Evolutionary conservation across 257 asterid species (phyloP).

Genomic region (Striga asiatica): DNA sequence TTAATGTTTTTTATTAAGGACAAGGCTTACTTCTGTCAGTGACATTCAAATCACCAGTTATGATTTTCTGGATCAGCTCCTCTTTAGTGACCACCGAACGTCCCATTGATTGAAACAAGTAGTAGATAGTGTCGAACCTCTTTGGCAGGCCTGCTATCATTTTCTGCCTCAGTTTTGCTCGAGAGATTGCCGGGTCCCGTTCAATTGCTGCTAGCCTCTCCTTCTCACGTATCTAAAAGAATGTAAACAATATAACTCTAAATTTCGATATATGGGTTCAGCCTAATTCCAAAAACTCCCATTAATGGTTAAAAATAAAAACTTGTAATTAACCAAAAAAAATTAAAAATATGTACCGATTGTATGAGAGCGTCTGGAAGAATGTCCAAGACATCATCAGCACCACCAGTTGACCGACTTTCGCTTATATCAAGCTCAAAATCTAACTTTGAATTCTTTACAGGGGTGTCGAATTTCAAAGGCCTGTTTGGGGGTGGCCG

Average conservation of each 20-base stretch:
- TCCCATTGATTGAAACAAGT: conserved; percentile 50
- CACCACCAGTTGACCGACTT: conserved; percentile 11
- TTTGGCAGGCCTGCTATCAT: conserved; percentile 63
- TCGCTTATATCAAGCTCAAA: conserved; percentile 18
- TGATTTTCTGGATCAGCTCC: conserved; percentile 48
- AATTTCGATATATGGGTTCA: too few relatives aligned
- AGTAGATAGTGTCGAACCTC: conserved; percentile 52
- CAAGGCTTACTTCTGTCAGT: conserved; percentile 46
- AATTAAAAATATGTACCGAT: conserved; percentile 33
- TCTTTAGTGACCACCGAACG: conserved; percentile 60
- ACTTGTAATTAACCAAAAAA: background rate
- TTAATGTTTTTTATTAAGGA: background rate
- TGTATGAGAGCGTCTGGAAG: conserved; percentile 48
- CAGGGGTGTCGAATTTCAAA: conserved; percentile 64
- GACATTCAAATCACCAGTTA: conserved; percentile 35
- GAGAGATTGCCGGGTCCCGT: conserved; percentile 76
- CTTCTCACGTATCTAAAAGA: conserved; percentile 58
- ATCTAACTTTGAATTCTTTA: conserved; percentile 28
- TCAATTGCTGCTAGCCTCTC: conserved; percentile 43
- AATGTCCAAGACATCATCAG: conserved; percentile 34
- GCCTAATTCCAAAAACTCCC: too few relatives aligned
- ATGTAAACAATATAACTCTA: background rate
- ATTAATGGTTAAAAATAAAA: too few relatives aligned
- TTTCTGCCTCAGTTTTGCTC: conserved; percentile 54
- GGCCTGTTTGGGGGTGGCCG: conserved; percentile 66